These are phyloP conservation scores for Lactuca saligna DNA, from an alignment of 129 eudicot species.

Conservation along the genomic window DNA sequence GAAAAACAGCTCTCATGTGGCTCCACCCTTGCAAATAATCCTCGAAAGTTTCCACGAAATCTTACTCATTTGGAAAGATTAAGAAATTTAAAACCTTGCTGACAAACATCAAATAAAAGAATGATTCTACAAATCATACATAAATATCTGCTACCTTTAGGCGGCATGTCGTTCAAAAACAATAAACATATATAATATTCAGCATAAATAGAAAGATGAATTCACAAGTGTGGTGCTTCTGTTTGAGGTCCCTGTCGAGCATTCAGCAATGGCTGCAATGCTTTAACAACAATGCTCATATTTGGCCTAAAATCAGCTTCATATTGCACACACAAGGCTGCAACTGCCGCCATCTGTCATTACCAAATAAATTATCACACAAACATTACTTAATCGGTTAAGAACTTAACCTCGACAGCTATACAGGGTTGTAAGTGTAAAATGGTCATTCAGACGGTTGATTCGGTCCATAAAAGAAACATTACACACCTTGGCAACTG, in stretches of 20 bases:
- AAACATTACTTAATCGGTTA: background rate
- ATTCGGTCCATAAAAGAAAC: background rate
- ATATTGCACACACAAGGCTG: slow-evolving; percentile 80
- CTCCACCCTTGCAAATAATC: background rate
- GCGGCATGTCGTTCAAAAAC: too few species aligned
- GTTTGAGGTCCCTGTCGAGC: slow-evolving; percentile 52
- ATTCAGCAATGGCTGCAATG: slow-evolving; percentile 68
- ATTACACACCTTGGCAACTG: slow-evolving; percentile 76
- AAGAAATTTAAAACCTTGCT: background rate
- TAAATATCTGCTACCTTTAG: background rate
- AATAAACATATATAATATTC: too few species aligned
- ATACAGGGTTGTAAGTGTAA: background rate
- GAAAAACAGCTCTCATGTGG: background rate
- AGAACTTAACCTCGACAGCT: too few species aligned
- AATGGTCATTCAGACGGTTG: background rate
- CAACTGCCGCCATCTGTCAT: slow-evolving; percentile 73
- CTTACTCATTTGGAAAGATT: background rate
- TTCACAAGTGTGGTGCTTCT: slow-evolving; percentile 39
- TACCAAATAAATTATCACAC: background rate
- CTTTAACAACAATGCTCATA: slow-evolving; percentile 85
- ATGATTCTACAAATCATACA: background rate
- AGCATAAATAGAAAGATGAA: background rate
- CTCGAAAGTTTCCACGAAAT: background rate
- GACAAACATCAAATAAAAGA: background rate
- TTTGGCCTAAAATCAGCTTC: slow-evolving; percentile 86